These are phyloP conservation scores for Sarocladium oryzae DNA, from an alignment of 2,329 filamentous ascomycete species.

Conservation along the genomic window DNA sequence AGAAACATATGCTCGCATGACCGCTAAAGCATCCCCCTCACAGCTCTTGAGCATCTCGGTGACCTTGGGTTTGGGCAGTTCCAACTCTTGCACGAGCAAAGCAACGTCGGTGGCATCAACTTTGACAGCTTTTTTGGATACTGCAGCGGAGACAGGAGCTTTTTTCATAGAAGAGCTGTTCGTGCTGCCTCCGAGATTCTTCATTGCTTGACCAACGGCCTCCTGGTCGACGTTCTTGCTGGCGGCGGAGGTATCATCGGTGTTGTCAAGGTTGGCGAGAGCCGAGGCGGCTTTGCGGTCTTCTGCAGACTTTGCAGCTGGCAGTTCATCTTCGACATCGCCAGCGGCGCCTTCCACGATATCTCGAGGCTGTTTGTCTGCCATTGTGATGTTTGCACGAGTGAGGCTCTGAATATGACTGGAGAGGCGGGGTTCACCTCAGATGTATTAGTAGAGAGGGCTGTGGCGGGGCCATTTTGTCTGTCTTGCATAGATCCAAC, in stretches of 20 bases:
- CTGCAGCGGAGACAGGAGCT: conserved; percentile 21
- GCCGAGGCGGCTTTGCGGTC: conserved; percentile 72
- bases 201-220: conserved; percentile 66
- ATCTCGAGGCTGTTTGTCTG: conserved; percentile 50
- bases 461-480: no score
- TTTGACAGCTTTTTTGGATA: conserved; percentile 53
- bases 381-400: conserved; percentile 41
- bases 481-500: no score
- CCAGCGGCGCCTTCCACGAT: conserved; percentile 55
- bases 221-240: conserved; percentile 59
- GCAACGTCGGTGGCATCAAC: conserved; percentile 66
- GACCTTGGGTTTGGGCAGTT: conserved; percentile 63
- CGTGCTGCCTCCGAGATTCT: conserved; percentile 39
- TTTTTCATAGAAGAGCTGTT: conserved; percentile 21
- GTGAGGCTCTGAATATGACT: no score
- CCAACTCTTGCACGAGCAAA: conserved; percentile 65
- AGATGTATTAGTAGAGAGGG: no score
- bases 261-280: conserved; percentile 61
- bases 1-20: conserved; percentile 52
- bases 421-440: no score
- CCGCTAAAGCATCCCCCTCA: conserved; percentile 62
- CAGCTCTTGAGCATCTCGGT: conserved; percentile 67
- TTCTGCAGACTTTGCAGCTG: conserved; percentile 59
- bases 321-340: conserved; percentile 52
- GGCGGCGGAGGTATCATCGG: conserved; percentile 31